These are phyloP conservation scores for Leccinum subrobustum DNA, from an alignment of 1,284 basidiomycete genomes.

Conservation along the genomic window DNA sequence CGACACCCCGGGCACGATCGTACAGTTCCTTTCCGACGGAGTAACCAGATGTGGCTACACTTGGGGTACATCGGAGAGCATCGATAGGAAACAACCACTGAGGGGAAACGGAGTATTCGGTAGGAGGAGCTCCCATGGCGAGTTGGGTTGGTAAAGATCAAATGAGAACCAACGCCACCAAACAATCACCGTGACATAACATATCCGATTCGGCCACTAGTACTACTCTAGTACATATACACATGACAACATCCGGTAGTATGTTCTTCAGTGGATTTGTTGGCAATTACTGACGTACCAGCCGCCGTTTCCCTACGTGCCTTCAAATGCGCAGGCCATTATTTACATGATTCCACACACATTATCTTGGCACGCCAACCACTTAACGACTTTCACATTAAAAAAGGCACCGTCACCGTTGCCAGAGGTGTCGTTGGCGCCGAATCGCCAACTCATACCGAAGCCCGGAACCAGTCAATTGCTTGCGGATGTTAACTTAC, in stretches of 20 bases:
- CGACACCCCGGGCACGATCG: constrained; percentile 73
- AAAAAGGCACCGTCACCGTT: constrained; percentile 4
- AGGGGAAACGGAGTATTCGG: constrained; percentile 31
- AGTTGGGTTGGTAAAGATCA: not conserved
- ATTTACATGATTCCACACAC: not conserved
- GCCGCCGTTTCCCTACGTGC: constrained; percentile 1
- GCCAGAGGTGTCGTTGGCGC: constrained; percentile 5
- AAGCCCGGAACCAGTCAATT: constrained; percentile 20
- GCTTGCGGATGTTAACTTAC: constrained; percentile 22
- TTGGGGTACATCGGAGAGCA: constrained; percentile 57
- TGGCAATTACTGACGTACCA: constrained; percentile 15
- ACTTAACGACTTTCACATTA: not conserved
- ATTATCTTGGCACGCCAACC: constrained; percentile 1
- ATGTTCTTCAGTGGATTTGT: constrained; percentile 7
- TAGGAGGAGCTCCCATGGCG: constrained; percentile 24
- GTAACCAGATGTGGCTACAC: constrained; percentile 45
- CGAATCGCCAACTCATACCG: constrained; percentile 19
- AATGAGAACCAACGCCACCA: constrained; percentile 22
- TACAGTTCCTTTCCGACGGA: constrained; percentile 66
- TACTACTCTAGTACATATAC: not conserved
- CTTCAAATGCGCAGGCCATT: not conserved
- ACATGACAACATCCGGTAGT: not conserved
- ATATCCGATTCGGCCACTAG: not conserved
- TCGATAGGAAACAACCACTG: constrained; percentile 74
- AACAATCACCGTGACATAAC: constrained; percentile 31